Percentiles rank a stretch among this genome's conserved stretches.
Conservation (phyloP, 208 protist species). For the Borovskyia barvae region DNA sequence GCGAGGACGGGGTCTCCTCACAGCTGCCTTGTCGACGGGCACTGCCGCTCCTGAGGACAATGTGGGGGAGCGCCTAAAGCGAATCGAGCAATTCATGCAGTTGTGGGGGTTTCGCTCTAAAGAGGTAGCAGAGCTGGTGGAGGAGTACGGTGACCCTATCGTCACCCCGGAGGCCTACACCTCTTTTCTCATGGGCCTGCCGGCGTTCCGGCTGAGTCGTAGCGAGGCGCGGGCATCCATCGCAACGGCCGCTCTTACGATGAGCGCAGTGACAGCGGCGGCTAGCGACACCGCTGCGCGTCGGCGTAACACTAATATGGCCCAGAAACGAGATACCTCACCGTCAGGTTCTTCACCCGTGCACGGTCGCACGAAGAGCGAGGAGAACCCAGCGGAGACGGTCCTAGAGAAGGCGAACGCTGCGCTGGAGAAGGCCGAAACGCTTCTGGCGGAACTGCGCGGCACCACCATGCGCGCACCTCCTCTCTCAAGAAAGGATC, state of each 20-base stretch:
- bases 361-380: not conserved
- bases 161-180: slow-evolving; percentile 80
- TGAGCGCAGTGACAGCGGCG: slow-evolving; percentile 6
- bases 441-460: slow-evolving; percentile 22
- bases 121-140: slow-evolving; percentile 66
- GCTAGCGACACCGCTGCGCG: slow-evolving; percentile 17
- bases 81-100: slow-evolving; percentile 65
- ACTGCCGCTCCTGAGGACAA: slow-evolving; percentile 17
- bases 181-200: slow-evolving; percentile 67
- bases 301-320: slow-evolving; percentile 12
- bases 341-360: not conserved
- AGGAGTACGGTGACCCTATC: slow-evolving; percentile 70
- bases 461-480: not conserved
- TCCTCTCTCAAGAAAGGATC: not conserved
- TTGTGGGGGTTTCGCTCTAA: slow-evolving; percentile 67
- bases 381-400: not conserved
- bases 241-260: slow-evolving; percentile 7
- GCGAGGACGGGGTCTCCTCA: slow-evolving; percentile 1
- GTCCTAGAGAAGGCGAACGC: slow-evolving; percentile 31
- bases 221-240: slow-evolving; percentile 47
- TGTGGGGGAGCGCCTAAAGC: slow-evolving; percentile 43
- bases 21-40: slow-evolving; percentile 1
- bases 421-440: slow-evolving; percentile 30
- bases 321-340: not conserved
- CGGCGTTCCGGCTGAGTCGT: slow-evolving; percentile 59